Conservation (phyloP, 495 filamentous ascomycete genomes). For the Bacidia gigantensis region DNA sequence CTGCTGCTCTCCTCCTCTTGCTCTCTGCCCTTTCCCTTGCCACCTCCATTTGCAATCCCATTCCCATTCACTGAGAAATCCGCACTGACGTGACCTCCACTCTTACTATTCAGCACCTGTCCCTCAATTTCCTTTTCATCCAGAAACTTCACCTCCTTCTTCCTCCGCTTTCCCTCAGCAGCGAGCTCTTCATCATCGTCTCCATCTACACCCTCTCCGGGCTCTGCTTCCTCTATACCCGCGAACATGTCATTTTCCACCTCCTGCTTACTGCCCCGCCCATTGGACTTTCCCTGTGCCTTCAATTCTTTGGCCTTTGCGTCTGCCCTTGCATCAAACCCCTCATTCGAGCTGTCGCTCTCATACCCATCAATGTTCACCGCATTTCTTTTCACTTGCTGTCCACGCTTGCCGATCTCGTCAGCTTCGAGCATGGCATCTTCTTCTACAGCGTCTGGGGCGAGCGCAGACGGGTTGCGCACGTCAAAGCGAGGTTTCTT, state of each 20-base stretch:
- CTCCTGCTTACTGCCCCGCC: slow-evolving; percentile 37
- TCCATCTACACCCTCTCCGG: slow-evolving; percentile 38
- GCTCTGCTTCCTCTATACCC: slow-evolving; percentile 49
- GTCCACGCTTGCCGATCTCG: slow-evolving; percentile 71
- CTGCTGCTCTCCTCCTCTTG: slow-evolving; percentile 23
- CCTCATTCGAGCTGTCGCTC: slow-evolving; percentile 85
- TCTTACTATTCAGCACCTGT: slow-evolving; percentile 59
- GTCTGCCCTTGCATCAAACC: slow-evolving; percentile 58
- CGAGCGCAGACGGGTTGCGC: slow-evolving; percentile 83
- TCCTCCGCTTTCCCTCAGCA: slow-evolving; percentile 30
- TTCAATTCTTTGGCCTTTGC: slow-evolving; percentile 39
- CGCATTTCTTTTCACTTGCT: slow-evolving; percentile 72
- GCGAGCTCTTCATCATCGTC: slow-evolving; percentile 36
- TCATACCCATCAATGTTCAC: slow-evolving; percentile 96
- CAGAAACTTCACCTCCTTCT: slow-evolving; percentile 65
- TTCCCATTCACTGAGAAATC: slow-evolving; percentile 36
- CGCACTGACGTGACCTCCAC: slow-evolving; percentile 51
- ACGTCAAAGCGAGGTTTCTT: slow-evolving; percentile 93
- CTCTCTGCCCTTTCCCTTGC: slow-evolving; percentile 26
- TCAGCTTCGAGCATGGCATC: slow-evolving; percentile 77
- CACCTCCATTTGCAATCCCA: slow-evolving; percentile 24
- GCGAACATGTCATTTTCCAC: slow-evolving; percentile 89
- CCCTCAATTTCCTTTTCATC: slow-evolving; percentile 68
- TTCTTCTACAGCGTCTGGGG: slow-evolving; percentile 62
- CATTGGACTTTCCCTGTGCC: slow-evolving; percentile 28